Evolutionary conservation across 768 basidiomycete species (phyloP), one percentile per base, ranked within the genome.

Genomic region (Collybia mongolica): DNA sequence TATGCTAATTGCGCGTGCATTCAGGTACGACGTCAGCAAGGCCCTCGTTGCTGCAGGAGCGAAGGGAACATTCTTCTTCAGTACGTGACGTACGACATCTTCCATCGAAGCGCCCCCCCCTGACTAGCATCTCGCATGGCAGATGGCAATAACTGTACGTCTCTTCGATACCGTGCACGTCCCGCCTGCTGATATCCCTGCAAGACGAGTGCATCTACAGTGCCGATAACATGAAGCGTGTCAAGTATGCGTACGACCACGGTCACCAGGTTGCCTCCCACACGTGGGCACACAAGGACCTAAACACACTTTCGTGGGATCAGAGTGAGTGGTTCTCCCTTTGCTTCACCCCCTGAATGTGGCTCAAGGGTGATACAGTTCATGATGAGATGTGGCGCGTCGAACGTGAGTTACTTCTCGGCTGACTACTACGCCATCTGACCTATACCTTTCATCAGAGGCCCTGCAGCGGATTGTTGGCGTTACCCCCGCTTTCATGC

Each of bases 61-160:
- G 6, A 72, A 62, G 7, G 75, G 68, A 5, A 75, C 75, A 0
- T 77, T 77, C 57, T 77, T 76, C 66, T 69, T 72, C 55, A 73
- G 72, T 73, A 56, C n/a, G 72, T 65, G 23, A 38, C 19, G 14
- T 24, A 6, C n/a, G 29, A n/a, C 23, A 22, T 24, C 12, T 49
- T 6, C 11, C 9, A 29, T 23, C 14, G 24, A 24, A 41, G 12
- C 35, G 17, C 35, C 3, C 28, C 19, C 9, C 32, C 20, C 11
- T 48, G 17, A 38, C 18, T 19, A 6, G 6, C 12, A 15, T 26
- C 36, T 20, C 3, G 8, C 43, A 37, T 8, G 15, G 8, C 40
- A 72, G 72, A 73, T 55, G 72, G 73, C 22, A 66, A 74, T 47
- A 73, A 73, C 51, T 73, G 71, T 72, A 18, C n/a, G 11, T 43